Base-by-base conservation (phyloP, 768 basidiomycete species). In the Mycena belliarum region DNA sequence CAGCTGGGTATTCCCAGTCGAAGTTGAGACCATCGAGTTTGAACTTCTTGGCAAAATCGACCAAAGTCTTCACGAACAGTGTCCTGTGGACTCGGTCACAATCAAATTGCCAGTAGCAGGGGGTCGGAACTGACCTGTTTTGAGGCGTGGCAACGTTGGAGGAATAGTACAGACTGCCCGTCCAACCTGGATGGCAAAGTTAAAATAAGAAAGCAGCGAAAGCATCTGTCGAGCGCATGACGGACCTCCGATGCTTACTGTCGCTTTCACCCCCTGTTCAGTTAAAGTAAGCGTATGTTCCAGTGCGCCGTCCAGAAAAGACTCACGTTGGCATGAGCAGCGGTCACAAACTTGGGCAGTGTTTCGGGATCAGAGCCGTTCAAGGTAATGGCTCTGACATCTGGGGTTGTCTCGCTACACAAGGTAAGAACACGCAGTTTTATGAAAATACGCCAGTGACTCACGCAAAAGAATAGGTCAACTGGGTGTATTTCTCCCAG, bases 1-100 rank as follows among this genome's bases (percentile, higher is more conserved):
- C 63, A 52, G 79, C 82, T 1, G 94, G 93, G 68, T 89, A 94
- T 72, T 96, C 94, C 93, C 93, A 95, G 66, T 80, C 81, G 51
- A 57, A 55, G 37, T 87, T 81, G 47, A 89, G 70, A 41, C 87
- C 86, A 57, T 85, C 85, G 1, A 89, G 69, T 0, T 71, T 41
- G 66, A 87, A 87, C 49, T 81, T 52, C 1, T 68, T 59, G 2
- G 77, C 82, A 11, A 90, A 71, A 11, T 69, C 67, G 1, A 76
- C 68, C 14, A 88, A 72, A 0, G 87, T 79, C n/a, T 82, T 71
- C n/a, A 84, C 83, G n/a, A 53, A 53, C 23, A 26, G 12, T 5
- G 52, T 53, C 33, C 52, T 53, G 16, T 7, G 15, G 16, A 26
- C 18, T 35, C 18, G 11, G 32, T 35, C 11, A 35, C 4, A 15